Base-by-base conservation (phyloP, 345 rosid genomes). In the Acer negundo region DNA sequence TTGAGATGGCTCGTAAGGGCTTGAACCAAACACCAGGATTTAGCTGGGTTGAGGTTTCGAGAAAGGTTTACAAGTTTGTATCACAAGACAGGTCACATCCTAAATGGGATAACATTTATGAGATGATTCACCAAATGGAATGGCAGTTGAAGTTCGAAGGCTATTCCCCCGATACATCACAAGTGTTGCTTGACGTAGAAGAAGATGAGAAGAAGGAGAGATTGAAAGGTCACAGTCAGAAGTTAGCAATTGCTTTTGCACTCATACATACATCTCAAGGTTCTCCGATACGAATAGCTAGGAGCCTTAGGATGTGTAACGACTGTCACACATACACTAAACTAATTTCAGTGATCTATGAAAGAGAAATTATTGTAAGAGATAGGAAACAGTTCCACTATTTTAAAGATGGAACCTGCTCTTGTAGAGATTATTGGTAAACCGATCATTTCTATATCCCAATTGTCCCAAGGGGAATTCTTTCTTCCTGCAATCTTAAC, bases 141-240 rank as follows among this genome's bases (percentile, higher is more conserved):
- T 90, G 97, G 97, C 97, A 92, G 80, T 79, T 92, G 81, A 89
- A 85, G 72, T 92, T 92, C 35, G 93, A 92, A 81, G 97, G 97
- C 19, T 92, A 92, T 62, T 23, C 72, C 10, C 86, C 93, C 3
- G 93, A 92, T 35, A 71, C 84, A 58, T 86, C 88, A 61, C 92
- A 88, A 77, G 86, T 90, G 77, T 67, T 85, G 80, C 63, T 88
- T 7, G 82, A 90, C 31, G 88, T 87, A 61, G 89, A 88, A n/a
- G 95, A 89, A 77, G 87, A 89, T 59, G 95, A 92, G 82, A 90
- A 90, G 82, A 78, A 74, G 78, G 72, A 88, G 59, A 92, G 87
- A 75, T 62, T 92, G 79, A 92, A 82, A 90, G 92, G 87, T 28
- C 97, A 92, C 53, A 85, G 91, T 77, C 97, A 86, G 78, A 92